Base-by-base conservation (phyloP, 192 early-diverging fungal species). In the Coemansia sp. region DNA sequence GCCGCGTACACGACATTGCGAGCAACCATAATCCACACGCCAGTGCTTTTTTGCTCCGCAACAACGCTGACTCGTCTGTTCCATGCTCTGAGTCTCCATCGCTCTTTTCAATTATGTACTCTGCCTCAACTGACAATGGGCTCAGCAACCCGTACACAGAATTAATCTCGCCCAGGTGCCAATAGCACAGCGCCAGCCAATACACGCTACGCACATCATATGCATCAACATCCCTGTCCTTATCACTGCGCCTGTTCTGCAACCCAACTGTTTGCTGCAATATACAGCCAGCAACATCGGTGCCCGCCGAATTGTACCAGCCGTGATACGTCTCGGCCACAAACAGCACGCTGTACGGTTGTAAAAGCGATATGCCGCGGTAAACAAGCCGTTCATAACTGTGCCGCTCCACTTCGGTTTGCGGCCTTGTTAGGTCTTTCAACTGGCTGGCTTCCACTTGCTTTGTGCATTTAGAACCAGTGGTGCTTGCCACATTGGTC, bases 181-280 rank as follows among this genome's bases (percentile, higher is more conserved):
- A 81, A 49, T 81, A 61, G 48, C 78, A 75, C n/a, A 75, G 66
- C 46, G 66, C 78, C 59, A 81, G 64, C 78, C 72, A 81, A 42
- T 81, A 81, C n/a, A 65, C 52, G 40, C 78, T 81, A 36, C 78
- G 72, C 22, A 69, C 64, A 31, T 81, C 78, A n/a, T 55, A 68
- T 20, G 1, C 28, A 17, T 12, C 31, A n/a, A n/a, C n/a, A 14
- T 62, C 48, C 2, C 15, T 19, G 23, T 5, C 15, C 51, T 9
- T 40, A 44, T 44, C 25, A 21, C 19, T 34, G 25, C n/a, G 21
- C 17, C 31, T 31, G 3, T 31, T 11, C 10, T 6, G 11, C n/a
- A 40, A 2, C 2, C 66, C 70, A 4, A 72, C 37, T 2, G 78
- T 74, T 36, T 68, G 71, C 53, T 71, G 62, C 63, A 81, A 47